Evolutionary conservation across 2,329 filamentous ascomycete species (phyloP), one percentile per base, ranked within the genome.

Genomic region (Fusarium sp.): DNA sequence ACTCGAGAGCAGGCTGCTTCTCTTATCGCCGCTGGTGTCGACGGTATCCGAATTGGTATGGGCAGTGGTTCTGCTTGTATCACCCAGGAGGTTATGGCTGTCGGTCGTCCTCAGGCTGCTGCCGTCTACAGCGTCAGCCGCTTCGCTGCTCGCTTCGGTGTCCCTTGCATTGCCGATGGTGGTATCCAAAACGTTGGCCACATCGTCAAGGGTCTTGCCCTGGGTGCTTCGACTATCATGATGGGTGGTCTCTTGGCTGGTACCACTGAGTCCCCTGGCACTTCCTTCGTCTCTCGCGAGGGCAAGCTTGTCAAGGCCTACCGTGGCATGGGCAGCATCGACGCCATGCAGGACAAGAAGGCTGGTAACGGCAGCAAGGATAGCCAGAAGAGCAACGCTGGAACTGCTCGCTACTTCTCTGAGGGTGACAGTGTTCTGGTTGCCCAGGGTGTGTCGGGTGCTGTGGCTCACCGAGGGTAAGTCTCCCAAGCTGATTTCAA

Each of bases 331-430:
- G 96, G 96, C 73, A 94, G 91, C 82, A 99, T 99, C 79, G 96
- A 98, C 76, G 96, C 96, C 73, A 99, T 99, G 96, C 94, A 98
- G 84, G 95, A 98, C 84, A 97, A 96, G 89, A 97, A 97, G 87
- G 94, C 94, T 13, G 94, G 92, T 57, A 86, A 82, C 62, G 92
- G 91, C 71, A 84, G 85, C 76, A 92, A 89, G 80, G 89, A 94
- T 78, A 89, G 85, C 81, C 90, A 92, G 80, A 88, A 91, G 83
- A 91, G 90, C 81, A 99, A 98, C 79, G 96, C 96, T 57, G 96
- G 96, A 77, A 98, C 97, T 68, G 96, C 96, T 44, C 91, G 96
- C 67, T 99, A 99, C 86, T 99, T 99, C 85, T 98, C 94, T 43
- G 96, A 99, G 83, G 94, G 94, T 65, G 95, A 98, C 82, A 92